Percentiles rank a stretch among this genome's conserved stretches.
phyloP scores from a whole-genome alignment of 306 rosid species.

The Morella rubra region DNA sequence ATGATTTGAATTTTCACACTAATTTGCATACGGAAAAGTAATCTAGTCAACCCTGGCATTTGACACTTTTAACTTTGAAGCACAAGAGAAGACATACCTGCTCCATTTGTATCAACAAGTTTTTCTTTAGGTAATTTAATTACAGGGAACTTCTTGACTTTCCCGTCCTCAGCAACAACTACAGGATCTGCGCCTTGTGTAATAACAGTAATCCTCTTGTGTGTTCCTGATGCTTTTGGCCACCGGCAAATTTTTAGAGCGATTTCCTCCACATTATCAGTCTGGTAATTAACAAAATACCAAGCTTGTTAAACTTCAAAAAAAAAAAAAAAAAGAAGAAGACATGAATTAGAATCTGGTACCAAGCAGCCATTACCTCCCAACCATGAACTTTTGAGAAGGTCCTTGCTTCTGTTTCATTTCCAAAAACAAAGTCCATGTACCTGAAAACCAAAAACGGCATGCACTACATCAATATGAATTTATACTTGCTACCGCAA shows the following conservation, averaged over 20 bases:
- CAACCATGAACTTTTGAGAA: constrained; percentile 85
- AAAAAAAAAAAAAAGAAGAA: neutral
- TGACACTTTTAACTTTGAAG: neutral
- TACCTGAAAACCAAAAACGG: constrained; percentile 43
- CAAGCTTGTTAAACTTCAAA: neutral
- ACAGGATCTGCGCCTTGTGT: constrained; percentile 98
- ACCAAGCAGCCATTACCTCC: constrained; percentile 60
- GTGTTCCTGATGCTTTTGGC: constrained; percentile 87
- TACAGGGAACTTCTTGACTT: constrained; percentile 67
- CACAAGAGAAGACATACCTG: constrained; percentile 51
- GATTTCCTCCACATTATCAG: constrained; percentile 87
- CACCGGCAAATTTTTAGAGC: constrained; percentile 83
- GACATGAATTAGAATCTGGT: constrained; percentile 12
- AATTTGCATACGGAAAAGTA: neutral
- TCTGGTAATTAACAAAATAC: constrained; percentile 41
- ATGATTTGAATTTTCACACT: neutral
- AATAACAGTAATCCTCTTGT: constrained; percentile 86
- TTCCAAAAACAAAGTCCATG: constrained; percentile 85
- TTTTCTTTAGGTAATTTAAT: constrained; percentile 77
- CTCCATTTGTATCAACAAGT: constrained; percentile 93
- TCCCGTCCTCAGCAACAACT: constrained; percentile 93
- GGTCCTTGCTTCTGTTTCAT: constrained; percentile 93
- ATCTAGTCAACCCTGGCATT: neutral
- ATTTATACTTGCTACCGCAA: neutral
- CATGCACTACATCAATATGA: neutral